Conservation (phyloP, 2,329 filamentous ascomycete species). For the Aspergillus versicolor region DNA sequence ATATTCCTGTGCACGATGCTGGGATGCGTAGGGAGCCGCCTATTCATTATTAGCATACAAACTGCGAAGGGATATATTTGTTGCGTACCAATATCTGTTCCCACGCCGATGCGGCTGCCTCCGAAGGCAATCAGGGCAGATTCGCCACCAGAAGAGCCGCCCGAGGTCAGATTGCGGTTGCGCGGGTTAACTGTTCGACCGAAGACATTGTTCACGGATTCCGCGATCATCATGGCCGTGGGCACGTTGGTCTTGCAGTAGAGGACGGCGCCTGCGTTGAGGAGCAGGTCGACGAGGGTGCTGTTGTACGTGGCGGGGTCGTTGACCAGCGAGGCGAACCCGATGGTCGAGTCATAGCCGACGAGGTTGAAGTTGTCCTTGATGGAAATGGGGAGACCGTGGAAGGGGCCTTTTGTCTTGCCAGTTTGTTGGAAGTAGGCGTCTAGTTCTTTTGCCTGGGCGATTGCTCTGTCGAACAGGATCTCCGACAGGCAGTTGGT, state of each 20-base stretch:
- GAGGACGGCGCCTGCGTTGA: constrained; percentile 42
- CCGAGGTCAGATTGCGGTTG: constrained; percentile 34
- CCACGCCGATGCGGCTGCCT: constrained; percentile 32
- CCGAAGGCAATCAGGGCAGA: constrained; percentile 34
- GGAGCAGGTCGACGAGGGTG: constrained; percentile 39
- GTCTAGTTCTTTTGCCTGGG: constrained; percentile 54
- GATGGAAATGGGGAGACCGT: constrained; percentile 43
- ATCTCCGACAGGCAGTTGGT: constrained; percentile 62
- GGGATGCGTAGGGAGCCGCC: constrained; percentile 43
- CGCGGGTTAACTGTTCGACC: constrained; percentile 41
- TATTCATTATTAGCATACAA: background rate
- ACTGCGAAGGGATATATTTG: too few relatives aligned
- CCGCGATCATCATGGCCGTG: constrained; percentile 45
- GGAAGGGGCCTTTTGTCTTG: constrained; percentile 38
- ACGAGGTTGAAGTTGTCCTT: constrained; percentile 42
- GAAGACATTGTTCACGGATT: constrained; percentile 44
- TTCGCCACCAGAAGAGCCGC: constrained; percentile 39
- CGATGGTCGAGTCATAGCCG: constrained; percentile 23
- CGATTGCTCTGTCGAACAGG: constrained; percentile 55
- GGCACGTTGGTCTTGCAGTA: constrained; percentile 44
- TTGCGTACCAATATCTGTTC: constrained; percentile 38
- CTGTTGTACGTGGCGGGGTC: constrained; percentile 22
- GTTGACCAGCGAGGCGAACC: constrained; percentile 20
- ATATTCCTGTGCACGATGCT: constrained; percentile 38
- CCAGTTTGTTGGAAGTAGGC: constrained; percentile 46